Base-by-base conservation (phyloP, 257 asterid species). In the Buddleja alternifolia region DNA sequence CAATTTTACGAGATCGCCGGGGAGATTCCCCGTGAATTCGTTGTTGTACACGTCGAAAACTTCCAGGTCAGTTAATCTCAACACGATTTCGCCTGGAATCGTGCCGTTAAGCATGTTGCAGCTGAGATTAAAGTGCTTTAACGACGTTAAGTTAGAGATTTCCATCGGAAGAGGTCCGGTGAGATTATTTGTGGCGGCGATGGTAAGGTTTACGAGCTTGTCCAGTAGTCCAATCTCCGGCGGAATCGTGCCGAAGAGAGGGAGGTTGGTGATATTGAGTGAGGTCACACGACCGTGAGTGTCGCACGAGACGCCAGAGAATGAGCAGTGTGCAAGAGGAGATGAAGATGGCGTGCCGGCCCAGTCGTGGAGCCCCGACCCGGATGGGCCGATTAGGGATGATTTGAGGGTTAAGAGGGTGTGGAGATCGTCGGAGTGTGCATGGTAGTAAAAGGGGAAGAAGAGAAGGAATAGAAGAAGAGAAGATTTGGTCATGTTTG, bases 251-350 rank as follows among this genome's bases (percentile, higher is more conserved):
- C 95, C 95, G 40, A 65, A 74, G 4, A 88, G 78, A 1, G 75
- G 83, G 34, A 29, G 71, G 72, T 69, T 34, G 47, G 85, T 39
- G 66, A 94, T 69, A 72, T 70, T 60, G 7, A 94, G 73, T 0
- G 96, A 84, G 10, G 77, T 69, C 29, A 91, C 99, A 1, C 84
- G 84, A 7, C 17, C 57, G 34, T 67, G 67, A 0, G 40, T 73
- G 17, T 87, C 88, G 78, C 99, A 94, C 0, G 82, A 73, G 63
- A 94, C 92, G 39, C 99, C 99, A 62, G 89, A 78, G 25, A 89
- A 94, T 0, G 75, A 65, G 72, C 99, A 94, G 73, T 94, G 92
- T 2, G 72, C 63, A 0, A 81, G 44, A 1, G 81, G 40, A 4
- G 77, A 58, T 2, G 75, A 65, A 9, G 80, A 15, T 0, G 80